Conservation (phyloP, 2,329 filamentous ascomycete genomes). For the Ascosphaera apis region DNA sequence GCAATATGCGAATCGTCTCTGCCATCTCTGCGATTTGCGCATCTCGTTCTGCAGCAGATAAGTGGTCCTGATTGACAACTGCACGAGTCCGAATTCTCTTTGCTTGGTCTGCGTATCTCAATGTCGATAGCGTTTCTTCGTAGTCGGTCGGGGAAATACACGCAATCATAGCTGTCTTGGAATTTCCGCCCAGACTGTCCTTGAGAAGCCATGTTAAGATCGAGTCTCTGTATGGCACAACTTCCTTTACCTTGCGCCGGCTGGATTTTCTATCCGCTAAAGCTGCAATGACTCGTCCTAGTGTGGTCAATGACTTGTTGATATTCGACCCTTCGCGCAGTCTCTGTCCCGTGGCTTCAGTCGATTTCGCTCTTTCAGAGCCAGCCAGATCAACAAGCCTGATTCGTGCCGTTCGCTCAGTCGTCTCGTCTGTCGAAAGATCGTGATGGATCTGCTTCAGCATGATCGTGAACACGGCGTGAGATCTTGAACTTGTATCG, state of each 20-base stretch:
- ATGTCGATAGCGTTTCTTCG: conserved; percentile 84
- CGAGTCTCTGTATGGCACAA: conserved; percentile 93
- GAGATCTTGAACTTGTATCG: conserved; percentile 93
- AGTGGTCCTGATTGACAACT: conserved; percentile 92
- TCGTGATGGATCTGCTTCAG: conserved; percentile 86
- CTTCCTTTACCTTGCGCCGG: conserved; percentile 48
- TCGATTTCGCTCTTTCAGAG: conserved; percentile 92
- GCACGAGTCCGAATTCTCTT: conserved; percentile 99
- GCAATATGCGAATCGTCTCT: conserved; percentile 71
- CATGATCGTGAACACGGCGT: conserved; percentile 92
- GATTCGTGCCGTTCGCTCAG: conserved; percentile 49
- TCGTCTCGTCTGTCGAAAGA: conserved; percentile 81
- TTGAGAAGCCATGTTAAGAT: conserved; percentile 92
- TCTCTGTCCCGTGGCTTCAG: conserved; percentile 81
- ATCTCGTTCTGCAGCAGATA: conserved; percentile 79
- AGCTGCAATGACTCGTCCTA: conserved; percentile 92
- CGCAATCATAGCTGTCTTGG: conserved; percentile 99
- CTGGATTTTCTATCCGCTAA: conserved; percentile 58
- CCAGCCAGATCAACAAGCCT: conserved; percentile 93
- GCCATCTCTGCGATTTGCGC: conserved; percentile 88
- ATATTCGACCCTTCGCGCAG: conserved; percentile 97
- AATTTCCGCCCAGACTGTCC: conserved; percentile 92
- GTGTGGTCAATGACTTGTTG: conserved; percentile 84
- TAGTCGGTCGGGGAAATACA: conserved; percentile 96
- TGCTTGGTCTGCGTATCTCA: conserved; percentile 89